Evolutionary conservation across 139 green algal genomes (phyloP).

Genomic region (Chlamydomonas sphaeroides): DNA sequence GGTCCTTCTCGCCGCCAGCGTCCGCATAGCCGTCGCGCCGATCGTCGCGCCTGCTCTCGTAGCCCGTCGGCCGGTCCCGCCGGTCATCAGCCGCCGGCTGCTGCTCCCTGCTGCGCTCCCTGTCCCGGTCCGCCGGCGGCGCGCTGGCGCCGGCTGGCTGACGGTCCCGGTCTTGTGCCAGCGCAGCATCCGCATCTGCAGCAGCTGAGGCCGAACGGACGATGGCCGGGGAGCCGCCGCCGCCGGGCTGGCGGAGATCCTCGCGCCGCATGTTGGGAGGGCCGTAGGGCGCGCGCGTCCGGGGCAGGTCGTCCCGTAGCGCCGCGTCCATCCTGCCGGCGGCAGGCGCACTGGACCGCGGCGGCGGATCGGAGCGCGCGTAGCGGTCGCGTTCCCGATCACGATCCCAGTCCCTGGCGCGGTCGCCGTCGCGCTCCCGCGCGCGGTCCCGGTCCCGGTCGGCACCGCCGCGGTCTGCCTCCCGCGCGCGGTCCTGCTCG

Average conservation of each 20-base stretch:
- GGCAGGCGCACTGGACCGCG: too few species aligned
- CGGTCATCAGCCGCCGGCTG: neutral
- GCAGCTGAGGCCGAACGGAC: too few species aligned
- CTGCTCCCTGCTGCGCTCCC: neutral
- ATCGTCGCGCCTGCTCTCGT: too few species aligned
- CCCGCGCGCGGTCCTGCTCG: neutral
- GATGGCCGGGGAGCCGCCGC: neutral
- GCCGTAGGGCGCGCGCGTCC: slow-evolving; percentile 7
- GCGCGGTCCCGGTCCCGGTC: neutral
- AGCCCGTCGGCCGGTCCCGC: too few species aligned
- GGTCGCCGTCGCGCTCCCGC: neutral
- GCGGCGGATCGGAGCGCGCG: too few species aligned
- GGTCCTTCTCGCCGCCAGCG: too few species aligned
- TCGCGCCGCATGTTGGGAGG: slow-evolving; percentile 33
- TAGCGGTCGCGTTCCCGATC: neutral
- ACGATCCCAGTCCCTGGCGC: neutral
- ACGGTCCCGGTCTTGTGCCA: too few species aligned
- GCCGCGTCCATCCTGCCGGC: too few species aligned
- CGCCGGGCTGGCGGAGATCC: neutral
- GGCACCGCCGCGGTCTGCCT: neutral
- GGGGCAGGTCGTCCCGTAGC: neutral
- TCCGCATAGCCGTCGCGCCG: too few species aligned
- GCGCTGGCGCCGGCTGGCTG: neutral
- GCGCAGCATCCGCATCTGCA: too few species aligned
- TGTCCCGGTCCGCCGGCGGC: neutral